Evolutionary conservation across 805 yeast species (phyloP).

Genomic region (Scheffersomyces coipomensis): DNA sequence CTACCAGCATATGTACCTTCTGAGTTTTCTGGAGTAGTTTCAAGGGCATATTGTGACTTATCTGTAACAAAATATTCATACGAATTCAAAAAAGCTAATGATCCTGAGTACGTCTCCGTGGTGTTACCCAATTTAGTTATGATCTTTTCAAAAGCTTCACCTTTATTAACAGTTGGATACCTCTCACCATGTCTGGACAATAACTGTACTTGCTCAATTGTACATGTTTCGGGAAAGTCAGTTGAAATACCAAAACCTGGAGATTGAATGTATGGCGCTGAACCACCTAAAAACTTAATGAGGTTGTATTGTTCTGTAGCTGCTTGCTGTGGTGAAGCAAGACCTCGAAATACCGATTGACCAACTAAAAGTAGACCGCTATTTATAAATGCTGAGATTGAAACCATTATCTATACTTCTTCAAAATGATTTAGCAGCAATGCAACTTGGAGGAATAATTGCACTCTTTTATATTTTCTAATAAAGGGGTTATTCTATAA

Average conservation of each 20-base stretch:
- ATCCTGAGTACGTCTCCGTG: conserved; percentile 34
- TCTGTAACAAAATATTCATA: conserved; percentile 43
- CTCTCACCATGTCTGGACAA: conserved; percentile 78
- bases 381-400: conserved; percentile 25
- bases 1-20: conserved; percentile 49
- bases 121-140: conserved; percentile 13
- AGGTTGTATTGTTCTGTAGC: conserved; percentile 42
- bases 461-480: no score
- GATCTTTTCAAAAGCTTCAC: conserved; percentile 15
- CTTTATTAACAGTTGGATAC: conserved; percentile 36
- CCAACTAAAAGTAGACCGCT: conserved; percentile 32
- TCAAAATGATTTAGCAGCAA: not conserved
- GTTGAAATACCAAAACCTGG: conserved; percentile 51
- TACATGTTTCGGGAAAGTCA: conserved; percentile 46
- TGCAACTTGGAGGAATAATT: not conserved
- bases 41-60: conserved; percentile 40
- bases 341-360: conserved; percentile 21
- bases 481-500: no score
- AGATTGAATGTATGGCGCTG: conserved; percentile 51
- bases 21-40: conserved; percentile 44
- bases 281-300: conserved; percentile 48
- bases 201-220: conserved; percentile 61
- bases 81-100: conserved; percentile 48
- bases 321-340: conserved; percentile 34
- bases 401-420: conserved; percentile 19